A percentile compares a stretch with the other conserved stretches of the same genome.
Conservation (phyloP, 495 filamentous ascomycete genomes). For the Staphylotrichum longicolle region DNA sequence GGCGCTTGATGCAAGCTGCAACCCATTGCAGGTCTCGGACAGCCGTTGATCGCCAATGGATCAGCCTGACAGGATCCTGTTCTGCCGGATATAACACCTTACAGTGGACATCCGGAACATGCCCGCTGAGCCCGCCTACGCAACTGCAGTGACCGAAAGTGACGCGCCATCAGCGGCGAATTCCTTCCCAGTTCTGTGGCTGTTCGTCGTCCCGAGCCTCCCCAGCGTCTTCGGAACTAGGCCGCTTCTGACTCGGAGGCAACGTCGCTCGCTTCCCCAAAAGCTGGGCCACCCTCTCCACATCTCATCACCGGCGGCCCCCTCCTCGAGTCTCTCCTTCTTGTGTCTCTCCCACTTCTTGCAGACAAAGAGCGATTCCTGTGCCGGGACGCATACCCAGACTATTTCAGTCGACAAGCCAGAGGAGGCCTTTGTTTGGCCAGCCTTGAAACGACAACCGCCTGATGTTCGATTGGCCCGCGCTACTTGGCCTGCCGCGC, state of each 20-base stretch:
- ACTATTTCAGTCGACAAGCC: slow-evolving; percentile 11
- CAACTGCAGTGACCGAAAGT: neutral
- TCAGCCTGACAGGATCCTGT: neutral
- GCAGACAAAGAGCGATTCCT: neutral
- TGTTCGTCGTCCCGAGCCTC: neutral
- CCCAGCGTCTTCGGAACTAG: neutral
- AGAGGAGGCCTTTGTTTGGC: slow-evolving; percentile 22
- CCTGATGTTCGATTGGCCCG: slow-evolving; percentile 21
- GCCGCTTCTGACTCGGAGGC: neutral
- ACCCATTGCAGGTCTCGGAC: neutral
- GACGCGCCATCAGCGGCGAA: slow-evolving; percentile 13
- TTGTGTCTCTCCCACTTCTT: neutral
- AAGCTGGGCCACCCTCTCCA: neutral
- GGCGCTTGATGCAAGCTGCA: slow-evolving; percentile 7
- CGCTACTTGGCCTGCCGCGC: slow-evolving; percentile 30
- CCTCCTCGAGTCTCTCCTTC: neutral
- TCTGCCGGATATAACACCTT: neutral
- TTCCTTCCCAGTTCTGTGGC: slow-evolving; percentile 1
- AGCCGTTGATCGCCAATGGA: neutral
- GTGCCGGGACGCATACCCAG: neutral
- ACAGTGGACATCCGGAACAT: neutral
- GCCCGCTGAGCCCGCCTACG: slow-evolving; percentile 4
- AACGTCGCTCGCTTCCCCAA: neutral
- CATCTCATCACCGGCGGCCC: neutral
- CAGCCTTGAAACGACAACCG: slow-evolving; percentile 24